phyloP scores from a whole-genome alignment of 108 stramenopile genomes.

The Hondaea fermentalgiana region DNA sequence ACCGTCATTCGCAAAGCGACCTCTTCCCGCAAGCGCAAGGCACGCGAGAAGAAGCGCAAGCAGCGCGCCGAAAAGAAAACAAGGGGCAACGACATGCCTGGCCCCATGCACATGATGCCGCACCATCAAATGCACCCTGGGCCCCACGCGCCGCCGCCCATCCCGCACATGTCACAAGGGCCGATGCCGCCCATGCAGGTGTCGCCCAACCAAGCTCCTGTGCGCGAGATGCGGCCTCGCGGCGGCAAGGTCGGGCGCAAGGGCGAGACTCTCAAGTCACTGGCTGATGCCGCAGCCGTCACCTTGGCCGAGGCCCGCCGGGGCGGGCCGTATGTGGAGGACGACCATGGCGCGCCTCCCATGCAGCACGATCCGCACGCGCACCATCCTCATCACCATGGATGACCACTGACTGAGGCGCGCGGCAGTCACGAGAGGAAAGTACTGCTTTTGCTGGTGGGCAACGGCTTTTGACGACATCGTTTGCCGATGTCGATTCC shows the following conservation, averaged over 20 bases:
- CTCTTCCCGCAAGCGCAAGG: background rate
- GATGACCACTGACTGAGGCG: background rate
- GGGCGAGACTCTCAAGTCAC: background rate
- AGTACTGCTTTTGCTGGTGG: too few relatives aligned
- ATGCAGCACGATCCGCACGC: background rate
- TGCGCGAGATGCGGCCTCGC: too few relatives aligned
- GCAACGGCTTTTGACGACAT: too few relatives aligned
- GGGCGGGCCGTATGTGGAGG: background rate
- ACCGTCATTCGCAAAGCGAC: background rate
- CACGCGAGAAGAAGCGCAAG: background rate
- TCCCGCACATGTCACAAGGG: background rate
- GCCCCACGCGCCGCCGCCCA: background rate
- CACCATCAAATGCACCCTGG: background rate
- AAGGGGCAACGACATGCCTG: background rate
- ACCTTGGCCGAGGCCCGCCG: background rate
- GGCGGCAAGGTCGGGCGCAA: background rate
- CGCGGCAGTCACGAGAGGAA: too few relatives aligned
- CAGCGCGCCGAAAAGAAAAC: background rate
- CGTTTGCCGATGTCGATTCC: too few relatives aligned
- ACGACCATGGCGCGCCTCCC: background rate
- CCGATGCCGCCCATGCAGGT: background rate
- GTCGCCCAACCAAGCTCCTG: too few relatives aligned
- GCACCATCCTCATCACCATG: background rate
- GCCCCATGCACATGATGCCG: background rate
- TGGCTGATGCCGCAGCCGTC: background rate